Evolutionary conservation across 345 rosid genomes (phyloP).

Genomic region (Streptanthus diversifolius): DNA sequence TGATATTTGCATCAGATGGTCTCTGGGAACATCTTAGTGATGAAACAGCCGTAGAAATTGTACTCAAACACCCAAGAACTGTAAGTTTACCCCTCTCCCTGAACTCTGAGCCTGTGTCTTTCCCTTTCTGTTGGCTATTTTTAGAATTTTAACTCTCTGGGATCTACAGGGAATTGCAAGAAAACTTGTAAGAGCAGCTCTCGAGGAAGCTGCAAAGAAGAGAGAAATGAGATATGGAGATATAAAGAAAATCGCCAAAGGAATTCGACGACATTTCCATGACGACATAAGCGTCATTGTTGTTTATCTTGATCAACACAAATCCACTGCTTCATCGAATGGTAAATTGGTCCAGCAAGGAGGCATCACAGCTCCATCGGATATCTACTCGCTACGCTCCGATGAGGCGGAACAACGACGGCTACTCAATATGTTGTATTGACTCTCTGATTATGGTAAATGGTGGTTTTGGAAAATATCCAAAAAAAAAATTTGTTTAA

Average conservation of each 20-base stretch:
- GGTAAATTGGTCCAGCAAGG: slow-evolving; percentile 36
- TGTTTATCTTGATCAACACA: slow-evolving; percentile 63
- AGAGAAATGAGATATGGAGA: slow-evolving; percentile 65
- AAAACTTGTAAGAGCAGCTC: slow-evolving; percentile 66
- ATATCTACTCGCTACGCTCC: slow-evolving; percentile 59
- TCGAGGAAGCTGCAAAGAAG: slow-evolving; percentile 66
- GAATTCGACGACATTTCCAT: slow-evolving; percentile 70
- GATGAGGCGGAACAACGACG: slow-evolving; percentile 42
- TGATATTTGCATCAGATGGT: slow-evolving; percentile 98
- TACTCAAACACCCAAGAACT: slow-evolving; percentile 74
- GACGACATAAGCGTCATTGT: slow-evolving; percentile 75
- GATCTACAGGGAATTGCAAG: slow-evolving; percentile 65
- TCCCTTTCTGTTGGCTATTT: not conserved
- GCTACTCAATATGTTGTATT: slow-evolving; percentile 27
- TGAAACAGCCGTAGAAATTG: slow-evolving; percentile 81
- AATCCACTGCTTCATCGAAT: slow-evolving; percentile 17
- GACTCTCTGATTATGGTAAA: slow-evolving; percentile 1
- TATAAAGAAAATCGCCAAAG: slow-evolving; percentile 52
- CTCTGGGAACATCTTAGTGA: slow-evolving; percentile 98
- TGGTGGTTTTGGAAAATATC: not conserved
- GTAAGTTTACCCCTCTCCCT: slow-evolving; percentile 43
- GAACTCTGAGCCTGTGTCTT: not conserved
- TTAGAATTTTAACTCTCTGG: not conserved
- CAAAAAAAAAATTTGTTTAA: slow-evolving; percentile 30
- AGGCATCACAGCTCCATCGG: slow-evolving; percentile 62